Percentiles rank a stretch among this genome's conserved stretches.
phyloP scores from a whole-genome alignment of 2,329 filamentous ascomycete genomes.

The Colletotrichum caudatum region DNA sequence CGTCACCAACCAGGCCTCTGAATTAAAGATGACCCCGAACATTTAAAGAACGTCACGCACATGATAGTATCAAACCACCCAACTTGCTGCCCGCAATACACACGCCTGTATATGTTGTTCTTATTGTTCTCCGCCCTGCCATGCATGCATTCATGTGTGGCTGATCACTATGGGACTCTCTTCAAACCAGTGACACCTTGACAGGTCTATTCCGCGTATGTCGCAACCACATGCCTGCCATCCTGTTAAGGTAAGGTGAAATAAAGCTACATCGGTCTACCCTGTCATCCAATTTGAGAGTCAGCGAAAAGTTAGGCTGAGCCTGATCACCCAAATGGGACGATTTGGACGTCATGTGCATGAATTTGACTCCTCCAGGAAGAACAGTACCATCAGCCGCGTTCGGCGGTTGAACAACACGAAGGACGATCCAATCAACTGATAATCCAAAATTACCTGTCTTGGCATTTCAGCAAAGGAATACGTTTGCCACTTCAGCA shows the following conservation, averaged over 20 bases:
- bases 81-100: neutral
- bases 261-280: too few species aligned
- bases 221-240: neutral
- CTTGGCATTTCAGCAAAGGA: neutral
- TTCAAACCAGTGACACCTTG: neutral
- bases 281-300: neutral
- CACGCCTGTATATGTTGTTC: too few species aligned
- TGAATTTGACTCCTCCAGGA: neutral
- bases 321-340: neutral
- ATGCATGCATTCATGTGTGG: neutral
- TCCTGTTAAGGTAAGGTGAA: neutral
- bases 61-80: neutral
- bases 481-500: neutral
- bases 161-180: neutral
- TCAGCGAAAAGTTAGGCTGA: neutral
- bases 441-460: neutral
- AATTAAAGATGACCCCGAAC: too few species aligned
- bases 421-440: neutral
- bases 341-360: neutral
- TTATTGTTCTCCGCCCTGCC: too few species aligned
- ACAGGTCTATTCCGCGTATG: neutral
- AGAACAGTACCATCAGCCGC: neutral
- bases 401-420: neutral
- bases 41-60: neutral
- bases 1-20: rapidly evolving